These are phyloP conservation scores for Cyberlindnera saturnus DNA, from an alignment of 805 yeast genomes.

Conservation along the genomic window DNA sequence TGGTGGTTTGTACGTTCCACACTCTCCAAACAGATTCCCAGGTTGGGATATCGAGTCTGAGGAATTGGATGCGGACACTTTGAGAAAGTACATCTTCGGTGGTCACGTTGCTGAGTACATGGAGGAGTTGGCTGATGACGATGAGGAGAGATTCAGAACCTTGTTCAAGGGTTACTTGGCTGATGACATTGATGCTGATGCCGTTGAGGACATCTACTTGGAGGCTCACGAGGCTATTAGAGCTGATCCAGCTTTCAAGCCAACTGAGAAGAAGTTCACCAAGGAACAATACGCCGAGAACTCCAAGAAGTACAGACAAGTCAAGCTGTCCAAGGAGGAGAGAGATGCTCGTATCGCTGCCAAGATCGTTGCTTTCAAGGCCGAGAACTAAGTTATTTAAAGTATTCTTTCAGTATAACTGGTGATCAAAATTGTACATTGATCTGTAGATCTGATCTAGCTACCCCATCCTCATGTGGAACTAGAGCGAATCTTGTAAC, in stretches of 20 bases:
- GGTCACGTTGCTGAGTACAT: constrained; percentile 99
- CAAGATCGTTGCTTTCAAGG: constrained; percentile 89
- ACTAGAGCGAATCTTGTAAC: too few species aligned
- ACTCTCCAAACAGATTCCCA: constrained; percentile 99
- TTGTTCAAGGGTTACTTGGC: constrained; percentile 94
- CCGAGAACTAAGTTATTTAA: constrained; percentile 20
- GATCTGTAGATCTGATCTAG: not conserved
- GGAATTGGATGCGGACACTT: constrained; percentile 94
- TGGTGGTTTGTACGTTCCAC: constrained; percentile 99
- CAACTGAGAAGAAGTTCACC: constrained; percentile 88
- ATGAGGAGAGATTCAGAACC: constrained; percentile 98
- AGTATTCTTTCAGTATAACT: constrained; percentile 1
- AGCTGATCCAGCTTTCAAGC: constrained; percentile 89
- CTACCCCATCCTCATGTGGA: not conserved
- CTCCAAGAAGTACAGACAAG: constrained; percentile 85
- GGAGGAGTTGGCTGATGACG: constrained; percentile 99
- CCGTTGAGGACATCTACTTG: constrained; percentile 89
- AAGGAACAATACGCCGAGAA: constrained; percentile 98
- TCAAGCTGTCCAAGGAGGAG: constrained; percentile 86
- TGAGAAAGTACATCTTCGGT: constrained; percentile 99
- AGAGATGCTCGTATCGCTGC: constrained; percentile 83
- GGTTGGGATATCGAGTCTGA: constrained; percentile 99
- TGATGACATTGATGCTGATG: constrained; percentile 96
- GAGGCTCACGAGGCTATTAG: constrained; percentile 95
- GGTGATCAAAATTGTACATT: constrained; percentile 29